A percentile compares a stretch with the other conserved stretches of the same genome.
Evolutionary conservation across 352 stramenopile species (phyloP).

Genomic region (Globisporangium lucens): DNA sequence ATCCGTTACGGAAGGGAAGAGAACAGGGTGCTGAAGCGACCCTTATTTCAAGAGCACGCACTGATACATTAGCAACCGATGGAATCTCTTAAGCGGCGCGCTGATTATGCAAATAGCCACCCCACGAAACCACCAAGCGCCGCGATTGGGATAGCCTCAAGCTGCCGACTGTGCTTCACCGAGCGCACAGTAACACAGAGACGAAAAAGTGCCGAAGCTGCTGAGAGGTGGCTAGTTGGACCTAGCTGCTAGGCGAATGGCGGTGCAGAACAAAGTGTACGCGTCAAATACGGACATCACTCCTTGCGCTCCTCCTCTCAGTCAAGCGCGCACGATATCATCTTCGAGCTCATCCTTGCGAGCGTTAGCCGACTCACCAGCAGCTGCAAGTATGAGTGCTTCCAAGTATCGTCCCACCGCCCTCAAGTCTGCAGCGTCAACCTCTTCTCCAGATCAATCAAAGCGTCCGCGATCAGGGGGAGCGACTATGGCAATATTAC

Average conservation of each 20-base stretch:
- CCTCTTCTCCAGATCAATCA: background rate
- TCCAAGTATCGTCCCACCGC: background rate
- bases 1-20: background rate
- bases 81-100: background rate
- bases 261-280: slow-evolving; percentile 17
- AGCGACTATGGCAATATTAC: background rate
- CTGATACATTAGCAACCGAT: background rate
- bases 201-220: background rate
- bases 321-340: background rate
- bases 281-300: background rate
- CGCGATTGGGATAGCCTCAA: background rate
- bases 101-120: background rate
- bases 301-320: background rate
- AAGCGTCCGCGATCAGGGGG: background rate
- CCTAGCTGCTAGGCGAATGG: slow-evolving; percentile 2
- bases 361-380: background rate
- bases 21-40: background rate
- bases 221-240: background rate
- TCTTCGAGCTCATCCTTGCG: slow-evolving; percentile 1
- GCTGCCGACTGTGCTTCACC: background rate
- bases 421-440: background rate
- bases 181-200: background rate
- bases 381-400: background rate
- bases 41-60: background rate
- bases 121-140: background rate